Base-by-base conservation (phyloP, 257 asterid species). In the Nemophila menziesii region DNA sequence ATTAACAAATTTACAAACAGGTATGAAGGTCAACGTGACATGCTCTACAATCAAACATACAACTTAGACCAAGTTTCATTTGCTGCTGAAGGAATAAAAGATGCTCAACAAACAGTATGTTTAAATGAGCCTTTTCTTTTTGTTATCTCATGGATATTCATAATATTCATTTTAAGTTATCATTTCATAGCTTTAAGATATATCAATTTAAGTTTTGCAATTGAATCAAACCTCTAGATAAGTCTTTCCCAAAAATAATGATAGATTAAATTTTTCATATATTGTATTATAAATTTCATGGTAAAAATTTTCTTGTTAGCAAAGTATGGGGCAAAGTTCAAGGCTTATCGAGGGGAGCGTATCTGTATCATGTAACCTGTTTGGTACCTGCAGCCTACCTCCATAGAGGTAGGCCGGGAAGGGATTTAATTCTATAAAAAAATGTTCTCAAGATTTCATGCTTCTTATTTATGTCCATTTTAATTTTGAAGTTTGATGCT, bases 91-190 rank as follows among this genome's bases (percentile, higher is more conserved):
- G 99, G 99, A 52, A 81, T 90, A 22, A 90, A 90, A 74, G 99
- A 90, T 74, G 96, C 99, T 34, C 99, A 90, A 61, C 93, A 90
- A 71, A 90, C 99, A 54, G 99, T 90, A 81, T 66, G 96, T 66
- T 41, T 36, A 22, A 29, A 29, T 22, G 22, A 8, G 20, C 46
- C 12, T 8, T 6, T 41, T 41, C 6, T 15, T 22, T 41, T 41
- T 22, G 9, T 40, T 40, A 20, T 40, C 1, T 20, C 22, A 17
- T 19, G 26, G 24, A 41, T 41, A 4, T 22, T 41, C 12, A 3
- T 20, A 17, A n/a, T 14, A 8, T 17, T 6, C 20, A 17, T 24
- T 41, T 14, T 22, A 20, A 2, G 5, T 4, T 20, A 17, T 4
- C 7, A 22, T 9, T 8, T 8, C 14, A 24, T 7, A 17, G 23